Percentiles rank a stretch among this genome's conserved stretches.
Evolutionary conservation across 345 rosid genomes (phyloP).

Genomic region (Hirschfeldia incana): DNA sequence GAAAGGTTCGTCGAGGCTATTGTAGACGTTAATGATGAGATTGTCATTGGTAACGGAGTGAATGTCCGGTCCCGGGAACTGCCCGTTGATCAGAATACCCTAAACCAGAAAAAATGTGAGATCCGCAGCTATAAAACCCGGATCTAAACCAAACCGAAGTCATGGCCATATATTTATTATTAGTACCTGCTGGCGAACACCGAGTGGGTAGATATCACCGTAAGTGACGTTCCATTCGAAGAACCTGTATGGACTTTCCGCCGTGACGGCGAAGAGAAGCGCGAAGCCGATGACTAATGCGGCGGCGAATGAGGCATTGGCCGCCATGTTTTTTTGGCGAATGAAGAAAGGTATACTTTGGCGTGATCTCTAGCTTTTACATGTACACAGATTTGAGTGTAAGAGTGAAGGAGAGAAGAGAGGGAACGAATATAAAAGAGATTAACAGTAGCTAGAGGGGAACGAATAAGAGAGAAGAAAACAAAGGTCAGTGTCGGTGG

Average conservation of each 20-base stretch:
- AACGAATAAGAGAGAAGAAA: not conserved
- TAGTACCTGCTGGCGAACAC: constrained; percentile 61
- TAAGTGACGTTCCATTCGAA: constrained; percentile 77
- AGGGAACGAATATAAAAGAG: constrained; percentile 25
- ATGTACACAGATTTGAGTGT: constrained; percentile 5
- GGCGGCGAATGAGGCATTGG: constrained; percentile 36
- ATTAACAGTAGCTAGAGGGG: not conserved
- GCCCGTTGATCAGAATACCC: constrained; percentile 37
- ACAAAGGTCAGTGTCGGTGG: constrained; percentile 60
- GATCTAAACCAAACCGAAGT: not conserved
- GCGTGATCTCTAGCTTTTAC: not conserved
- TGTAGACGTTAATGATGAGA: constrained; percentile 66
- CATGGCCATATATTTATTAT: not conserved
- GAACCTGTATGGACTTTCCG: constrained; percentile 75
- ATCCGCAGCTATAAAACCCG: not conserved
- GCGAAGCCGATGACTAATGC: constrained; percentile 27
- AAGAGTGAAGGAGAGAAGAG: constrained; percentile 18
- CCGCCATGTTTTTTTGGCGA: constrained; percentile 29
- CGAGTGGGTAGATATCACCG: constrained; percentile 80
- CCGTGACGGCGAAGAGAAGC: constrained; percentile 45
- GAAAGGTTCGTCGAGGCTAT: constrained; percentile 64
- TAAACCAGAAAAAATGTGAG: not conserved
- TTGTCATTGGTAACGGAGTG: constrained; percentile 67
- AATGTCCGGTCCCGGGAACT: constrained; percentile 76
- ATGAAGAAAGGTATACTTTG: constrained; percentile 30